Percentiles rank a stretch among this genome's conserved stretches.
phyloP scores from a whole-genome alignment of 1,139 yeast species.

The Petasospora rhodanensis region DNA sequence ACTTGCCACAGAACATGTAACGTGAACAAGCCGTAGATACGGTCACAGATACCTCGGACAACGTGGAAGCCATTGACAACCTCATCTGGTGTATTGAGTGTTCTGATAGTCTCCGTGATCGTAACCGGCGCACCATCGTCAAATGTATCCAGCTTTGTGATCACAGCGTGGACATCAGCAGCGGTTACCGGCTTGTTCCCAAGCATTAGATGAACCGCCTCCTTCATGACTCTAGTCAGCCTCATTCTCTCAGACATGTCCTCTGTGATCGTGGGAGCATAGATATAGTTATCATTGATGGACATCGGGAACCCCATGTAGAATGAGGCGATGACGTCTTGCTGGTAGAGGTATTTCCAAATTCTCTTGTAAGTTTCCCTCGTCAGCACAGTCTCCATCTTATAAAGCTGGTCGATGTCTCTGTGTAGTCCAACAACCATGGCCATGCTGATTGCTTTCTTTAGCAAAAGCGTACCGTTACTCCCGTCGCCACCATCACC shows the following conservation, averaged over 20 bases:
- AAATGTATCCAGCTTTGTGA: constrained; percentile 14
- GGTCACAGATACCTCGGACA: background rate
- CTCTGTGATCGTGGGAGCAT: constrained; percentile 4
- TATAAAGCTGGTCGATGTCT: constrained; percentile 24
- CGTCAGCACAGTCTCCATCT: constrained; percentile 16
- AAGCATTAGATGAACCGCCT: constrained; percentile 8
- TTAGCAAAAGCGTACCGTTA: constrained; percentile 24
- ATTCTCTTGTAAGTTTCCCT: constrained; percentile 25
- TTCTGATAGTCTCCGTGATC: constrained; percentile 6
- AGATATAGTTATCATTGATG: constrained; percentile 20
- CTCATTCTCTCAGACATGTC: constrained; percentile 2
- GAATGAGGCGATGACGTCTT: constrained; percentile 27
- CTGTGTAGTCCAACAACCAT: constrained; percentile 29
- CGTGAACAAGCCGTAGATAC: constrained; percentile 7
- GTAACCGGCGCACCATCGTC: constrained; percentile 10
- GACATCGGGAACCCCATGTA: constrained; percentile 28
- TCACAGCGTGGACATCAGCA: constrained; percentile 12
- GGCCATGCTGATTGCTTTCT: constrained; percentile 25
- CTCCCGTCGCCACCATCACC: constrained; percentile 26
- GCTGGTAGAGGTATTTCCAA: constrained; percentile 27
- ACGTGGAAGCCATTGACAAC: background rate
- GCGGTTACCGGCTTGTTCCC: constrained; percentile 7
- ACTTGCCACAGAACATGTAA: constrained; percentile 19
- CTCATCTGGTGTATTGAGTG: constrained; percentile 5
- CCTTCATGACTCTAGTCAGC: constrained; percentile 11